Conservation (phyloP, 352 stramenopile species). For the Peronospora farinosa region DNA sequence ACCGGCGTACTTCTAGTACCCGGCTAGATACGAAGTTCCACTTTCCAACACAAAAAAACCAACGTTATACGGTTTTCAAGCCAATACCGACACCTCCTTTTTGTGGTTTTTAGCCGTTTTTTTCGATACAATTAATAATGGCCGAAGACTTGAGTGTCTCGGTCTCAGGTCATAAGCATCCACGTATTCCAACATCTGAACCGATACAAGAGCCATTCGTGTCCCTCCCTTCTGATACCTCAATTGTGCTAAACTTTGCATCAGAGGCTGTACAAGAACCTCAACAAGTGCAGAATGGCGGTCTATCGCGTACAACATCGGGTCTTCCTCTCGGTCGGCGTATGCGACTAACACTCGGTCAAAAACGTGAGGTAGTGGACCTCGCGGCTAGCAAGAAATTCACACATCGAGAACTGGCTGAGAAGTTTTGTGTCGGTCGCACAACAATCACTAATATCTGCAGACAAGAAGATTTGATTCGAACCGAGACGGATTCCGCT, state of each 20-base stretch:
- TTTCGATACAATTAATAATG: conserved; percentile 6
- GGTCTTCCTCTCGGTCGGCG: conserved; percentile 30
- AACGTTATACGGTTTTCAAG: no score
- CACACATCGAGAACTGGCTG: conserved; percentile 73
- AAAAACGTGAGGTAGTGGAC: conserved; percentile 84
- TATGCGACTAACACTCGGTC: conserved; percentile 73
- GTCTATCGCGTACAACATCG: conserved; percentile 3
- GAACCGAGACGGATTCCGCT: conserved; percentile 79
- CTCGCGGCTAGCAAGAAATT: conserved; percentile 81
- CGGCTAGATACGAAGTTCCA: no score
- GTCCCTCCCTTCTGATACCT: not conserved
- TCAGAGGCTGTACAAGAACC: not conserved
- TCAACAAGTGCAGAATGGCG: conserved; percentile 15
- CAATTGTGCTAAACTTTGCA: not conserved
- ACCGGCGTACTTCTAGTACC: no score
- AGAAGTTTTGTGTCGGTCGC: conserved; percentile 73
- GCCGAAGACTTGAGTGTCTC: conserved; percentile 15
- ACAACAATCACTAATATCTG: conserved; percentile 87
- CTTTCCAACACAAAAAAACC: no score
- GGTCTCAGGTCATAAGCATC: conserved; percentile 7
- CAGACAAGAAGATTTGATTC: conserved; percentile 74
- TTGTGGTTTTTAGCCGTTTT: conserved; percentile 11
- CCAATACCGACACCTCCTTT: conserved; percentile 20
- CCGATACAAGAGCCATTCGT: not conserved
- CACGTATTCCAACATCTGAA: not conserved